Evolutionary conservation across 1,284 basidiomycete species (phyloP), one percentile per base, ranked within the genome.

Genomic region (Ustilago trichophora): DNA sequence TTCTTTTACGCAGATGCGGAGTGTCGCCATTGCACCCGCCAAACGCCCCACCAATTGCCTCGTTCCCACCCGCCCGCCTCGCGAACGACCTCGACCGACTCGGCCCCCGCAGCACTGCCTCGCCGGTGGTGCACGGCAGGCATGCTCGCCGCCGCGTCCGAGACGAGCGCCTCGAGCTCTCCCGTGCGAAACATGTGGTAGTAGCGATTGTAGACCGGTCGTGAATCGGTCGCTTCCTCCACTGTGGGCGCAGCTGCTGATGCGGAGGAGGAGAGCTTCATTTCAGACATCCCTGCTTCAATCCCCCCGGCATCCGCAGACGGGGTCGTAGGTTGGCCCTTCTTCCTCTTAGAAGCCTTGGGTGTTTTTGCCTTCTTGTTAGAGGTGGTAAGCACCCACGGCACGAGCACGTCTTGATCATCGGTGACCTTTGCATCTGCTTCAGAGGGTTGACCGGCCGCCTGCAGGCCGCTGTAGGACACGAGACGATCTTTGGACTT

Each of bases 11-110:
- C n/a, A n/a, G n/a, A n/a, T n/a, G n/a, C n/a, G n/a, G n/a, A 29
- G 27, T 29, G 27, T 8, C 27, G 27, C 27, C 64, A 67, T 32
- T 66, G 62, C n/a, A 80, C 77, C 11, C 69, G 48, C 79, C 79
- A 81, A 10, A 80, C 65, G 2, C 79, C 79, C 76, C 78, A 81
- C 79, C 79, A 81, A 42, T 81, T 81, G 10, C 79, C 79, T 16
- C 71, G 55, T 44, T 81, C 79, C 79, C 79, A 81, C 3, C 79
- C 79, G 18, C 69, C 55, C 15, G 68, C 62, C 35, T 80, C 68
- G 6, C 69, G 38, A 6, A 55, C 27, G 13, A 78, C 69, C 6
- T 51, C 10, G 13, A 76, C 9, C 4, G 11, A 12, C 1, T 40
- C 46, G 6, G 9, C 16, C 9, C n/a, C n/a, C n/a, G n/a, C n/a